These are phyloP conservation scores for Phialemonium atrogriseum DNA, from an alignment of 2,329 filamentous ascomycete genomes.

Conservation along the genomic window DNA sequence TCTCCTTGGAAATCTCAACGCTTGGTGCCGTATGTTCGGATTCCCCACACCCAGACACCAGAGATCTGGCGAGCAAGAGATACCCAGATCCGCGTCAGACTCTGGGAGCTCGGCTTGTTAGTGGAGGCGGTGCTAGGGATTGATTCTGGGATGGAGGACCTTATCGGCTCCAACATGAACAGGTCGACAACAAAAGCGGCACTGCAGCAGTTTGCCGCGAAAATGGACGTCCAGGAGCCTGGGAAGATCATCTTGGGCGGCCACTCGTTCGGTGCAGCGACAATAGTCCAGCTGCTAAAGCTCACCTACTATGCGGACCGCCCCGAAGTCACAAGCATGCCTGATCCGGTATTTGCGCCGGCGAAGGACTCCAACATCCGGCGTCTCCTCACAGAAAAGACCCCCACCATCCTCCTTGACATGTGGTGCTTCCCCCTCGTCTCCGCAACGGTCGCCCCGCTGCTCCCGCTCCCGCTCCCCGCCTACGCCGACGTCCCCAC, in stretches of 20 bases:
- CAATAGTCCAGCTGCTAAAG: constrained; percentile 69
- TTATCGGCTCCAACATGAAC: constrained; percentile 44
- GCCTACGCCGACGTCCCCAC: constrained; percentile 46
- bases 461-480: constrained; percentile 68
- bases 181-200: constrained; percentile 32
- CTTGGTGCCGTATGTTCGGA: constrained; percentile 38
- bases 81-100: constrained; percentile 62
- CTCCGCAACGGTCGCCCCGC: constrained; percentile 50
- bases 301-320: constrained; percentile 59
- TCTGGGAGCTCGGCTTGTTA: constrained; percentile 70
- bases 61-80: constrained; percentile 62
- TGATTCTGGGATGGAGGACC: constrained; percentile 38
- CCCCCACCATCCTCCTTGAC: constrained; percentile 63
- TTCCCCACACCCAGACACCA: constrained; percentile 54
- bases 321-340: constrained; percentile 36
- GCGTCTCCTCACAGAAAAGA: constrained; percentile 59
- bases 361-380: constrained; percentile 44
- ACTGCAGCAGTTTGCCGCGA: constrained; percentile 50
- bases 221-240: constrained; percentile 59
- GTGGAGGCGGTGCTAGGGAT: constrained; percentile 61
- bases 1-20: constrained; percentile 23
- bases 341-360: constrained; percentile 54
- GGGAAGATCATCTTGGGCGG: constrained; percentile 69
- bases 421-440: constrained; percentile 72
- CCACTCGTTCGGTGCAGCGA: constrained; percentile 75